Evolutionary conservation across 106 monocot species (phyloP).

Genomic region (Dendrobium catenatum): DNA sequence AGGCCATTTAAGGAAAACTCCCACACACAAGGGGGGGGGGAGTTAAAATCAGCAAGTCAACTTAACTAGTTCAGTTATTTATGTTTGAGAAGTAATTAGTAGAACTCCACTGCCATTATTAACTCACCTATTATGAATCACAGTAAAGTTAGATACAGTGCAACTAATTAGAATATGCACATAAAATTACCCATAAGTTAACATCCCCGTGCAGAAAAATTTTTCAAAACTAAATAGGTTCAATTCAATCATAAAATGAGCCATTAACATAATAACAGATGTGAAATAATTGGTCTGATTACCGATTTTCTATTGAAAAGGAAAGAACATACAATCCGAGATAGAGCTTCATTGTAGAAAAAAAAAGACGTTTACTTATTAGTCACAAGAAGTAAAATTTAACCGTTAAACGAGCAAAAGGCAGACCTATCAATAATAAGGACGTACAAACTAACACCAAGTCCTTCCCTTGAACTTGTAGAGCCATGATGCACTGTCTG

Average conservation of each 20-base stretch:
- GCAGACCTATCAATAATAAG: slow-evolving; percentile 93
- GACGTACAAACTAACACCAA: slow-evolving; percentile 43
- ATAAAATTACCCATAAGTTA: background rate
- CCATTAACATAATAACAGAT: background rate
- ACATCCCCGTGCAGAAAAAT: background rate
- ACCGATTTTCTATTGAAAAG: background rate
- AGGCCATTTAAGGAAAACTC: too few relatives aligned
- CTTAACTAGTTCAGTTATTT: background rate
- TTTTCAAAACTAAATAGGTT: background rate
- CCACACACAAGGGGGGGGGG: too few relatives aligned
- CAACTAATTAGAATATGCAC: background rate
- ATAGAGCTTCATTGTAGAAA: background rate
- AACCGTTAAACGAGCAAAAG: background rate
- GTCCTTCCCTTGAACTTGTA: slow-evolving; percentile 29
- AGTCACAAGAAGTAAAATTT: background rate
- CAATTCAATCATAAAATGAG: background rate
- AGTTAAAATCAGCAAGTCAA: background rate
- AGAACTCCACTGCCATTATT: background rate
- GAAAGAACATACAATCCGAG: background rate
- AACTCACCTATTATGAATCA: background rate
- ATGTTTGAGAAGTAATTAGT: background rate
- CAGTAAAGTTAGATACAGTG: background rate
- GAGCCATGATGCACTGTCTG: slow-evolving; percentile 38
- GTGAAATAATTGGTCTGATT: background rate
- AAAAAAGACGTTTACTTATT: background rate